A percentile compares a stretch with the other conserved stretches of the same genome.
These are phyloP conservation scores for Apiospora hydei DNA, from an alignment of 2,329 filamentous ascomycete species.

Conservation along the genomic window DNA sequence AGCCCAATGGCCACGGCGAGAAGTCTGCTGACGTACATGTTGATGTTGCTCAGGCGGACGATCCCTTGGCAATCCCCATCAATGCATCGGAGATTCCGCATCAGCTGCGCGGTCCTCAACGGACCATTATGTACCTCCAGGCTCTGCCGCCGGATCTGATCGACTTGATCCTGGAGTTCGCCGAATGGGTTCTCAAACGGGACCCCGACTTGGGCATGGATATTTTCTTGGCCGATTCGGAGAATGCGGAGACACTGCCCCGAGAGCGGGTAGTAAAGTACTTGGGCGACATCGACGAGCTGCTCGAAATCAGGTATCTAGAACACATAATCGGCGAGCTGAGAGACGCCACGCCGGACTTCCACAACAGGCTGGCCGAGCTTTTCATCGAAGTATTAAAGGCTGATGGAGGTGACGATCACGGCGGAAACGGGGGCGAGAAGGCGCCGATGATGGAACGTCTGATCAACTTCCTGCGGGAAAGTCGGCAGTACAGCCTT, in stretches of 20 bases:
- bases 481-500: conserved; percentile 82
- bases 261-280: conserved; percentile 79
- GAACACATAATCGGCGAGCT: conserved; percentile 92
- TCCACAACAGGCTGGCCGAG: conserved; percentile 85
- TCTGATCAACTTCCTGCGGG: conserved; percentile 77
- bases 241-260: conserved; percentile 91
- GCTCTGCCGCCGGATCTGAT: conserved; percentile 86
- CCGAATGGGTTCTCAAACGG: conserved; percentile 81
- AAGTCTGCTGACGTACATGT: conserved; percentile 30
- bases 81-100: conserved; percentile 35
- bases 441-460: conserved; percentile 59
- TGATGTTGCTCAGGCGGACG: conserved; percentile 35
- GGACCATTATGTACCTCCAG: conserved; percentile 91
- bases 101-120: conserved; percentile 76
- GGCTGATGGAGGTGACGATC: conserved; percentile 40
- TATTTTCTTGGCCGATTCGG: conserved; percentile 89
- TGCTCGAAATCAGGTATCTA: conserved; percentile 81
- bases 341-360: conserved; percentile 82
- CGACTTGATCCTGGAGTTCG: conserved; percentile 89
- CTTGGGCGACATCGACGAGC: conserved; percentile 71
- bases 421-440: conserved; percentile 23
- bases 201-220: conserved; percentile 85
- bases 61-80: conserved; percentile 28
- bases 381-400: conserved; percentile 68
- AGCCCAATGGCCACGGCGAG: conserved; percentile 46